Evolutionary conservation across 257 asterid genomes (phyloP).

Genomic region (Osmanthus fragrans): DNA sequence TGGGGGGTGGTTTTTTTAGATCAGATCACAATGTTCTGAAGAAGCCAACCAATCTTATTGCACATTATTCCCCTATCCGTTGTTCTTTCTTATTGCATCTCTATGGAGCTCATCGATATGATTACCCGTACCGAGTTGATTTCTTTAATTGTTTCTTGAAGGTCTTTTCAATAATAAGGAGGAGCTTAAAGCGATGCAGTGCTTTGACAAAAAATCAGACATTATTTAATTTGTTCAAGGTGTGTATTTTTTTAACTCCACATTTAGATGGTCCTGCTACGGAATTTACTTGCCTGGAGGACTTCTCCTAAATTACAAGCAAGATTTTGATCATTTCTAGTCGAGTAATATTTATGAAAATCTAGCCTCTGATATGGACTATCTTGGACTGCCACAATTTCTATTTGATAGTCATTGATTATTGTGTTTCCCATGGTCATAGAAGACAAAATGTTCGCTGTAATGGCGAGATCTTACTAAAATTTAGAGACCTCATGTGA

Average conservation of each 20-base stretch:
- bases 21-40: neutral
- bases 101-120: slow-evolving; percentile 7
- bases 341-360: neutral
- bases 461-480: neutral
- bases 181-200: slow-evolving; percentile 95
- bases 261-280: neutral
- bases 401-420: neutral
- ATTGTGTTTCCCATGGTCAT: neutral
- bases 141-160: slow-evolving; percentile 37
- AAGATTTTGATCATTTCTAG: neutral
- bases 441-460: neutral
- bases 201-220: slow-evolving; percentile 90
- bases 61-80: neutral
- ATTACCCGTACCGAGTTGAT: slow-evolving; percentile 18
- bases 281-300: neutral
- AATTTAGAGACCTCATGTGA: neutral
- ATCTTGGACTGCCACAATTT: neutral
- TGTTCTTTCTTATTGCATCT: slow-evolving; percentile 16
- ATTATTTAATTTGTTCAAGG: slow-evolving; percentile 89
- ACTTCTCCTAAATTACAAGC: slow-evolving; percentile 2
- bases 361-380: neutral
- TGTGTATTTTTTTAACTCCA: slow-evolving; percentile 31
- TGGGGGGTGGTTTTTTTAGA: neutral
- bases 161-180: slow-evolving; percentile 83
- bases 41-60: neutral